Percentiles rank a stretch among this genome's conserved stretches.
Conservation (phyloP, 1,139 yeast species). For the Trichomonascaceae sp. region DNA sequence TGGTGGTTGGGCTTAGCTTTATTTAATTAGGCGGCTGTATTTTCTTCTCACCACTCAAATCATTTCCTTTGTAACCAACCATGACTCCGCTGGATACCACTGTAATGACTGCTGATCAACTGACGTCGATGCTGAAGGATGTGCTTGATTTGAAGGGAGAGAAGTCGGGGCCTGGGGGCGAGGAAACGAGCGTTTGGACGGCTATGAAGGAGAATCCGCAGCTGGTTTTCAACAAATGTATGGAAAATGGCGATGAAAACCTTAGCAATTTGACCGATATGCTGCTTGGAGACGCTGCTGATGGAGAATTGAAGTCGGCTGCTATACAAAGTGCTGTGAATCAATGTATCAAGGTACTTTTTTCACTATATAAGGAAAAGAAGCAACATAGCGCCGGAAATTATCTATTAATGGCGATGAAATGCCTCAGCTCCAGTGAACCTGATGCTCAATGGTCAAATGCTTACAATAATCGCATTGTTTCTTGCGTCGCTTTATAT, state of each 20-base stretch:
- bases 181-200: not conserved
- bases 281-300: not conserved
- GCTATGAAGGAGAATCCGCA: not conserved
- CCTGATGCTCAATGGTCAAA: not conserved
- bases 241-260: not conserved
- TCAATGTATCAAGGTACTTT: not conserved
- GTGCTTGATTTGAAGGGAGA: not conserved
- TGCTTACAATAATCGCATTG: not conserved
- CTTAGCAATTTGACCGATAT: not conserved
- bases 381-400: not conserved
- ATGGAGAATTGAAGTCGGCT: not conserved
- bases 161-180: not conserved
- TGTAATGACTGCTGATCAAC: not conserved
- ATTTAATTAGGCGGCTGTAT: not conserved
- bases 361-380: not conserved
- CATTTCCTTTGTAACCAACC: not conserved
- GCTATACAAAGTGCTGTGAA: not conserved
- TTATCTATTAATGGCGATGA: slow-evolving; percentile 3
- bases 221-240: not conserved
- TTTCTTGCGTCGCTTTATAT: slow-evolving; percentile 5
- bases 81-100: not conserved
- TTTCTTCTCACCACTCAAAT: not conserved
- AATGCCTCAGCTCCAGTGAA: not conserved
- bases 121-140: not conserved
- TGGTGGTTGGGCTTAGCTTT: not conserved